Conservation (phyloP, 306 rosid species). For the Acacia crassicarpa region DNA sequence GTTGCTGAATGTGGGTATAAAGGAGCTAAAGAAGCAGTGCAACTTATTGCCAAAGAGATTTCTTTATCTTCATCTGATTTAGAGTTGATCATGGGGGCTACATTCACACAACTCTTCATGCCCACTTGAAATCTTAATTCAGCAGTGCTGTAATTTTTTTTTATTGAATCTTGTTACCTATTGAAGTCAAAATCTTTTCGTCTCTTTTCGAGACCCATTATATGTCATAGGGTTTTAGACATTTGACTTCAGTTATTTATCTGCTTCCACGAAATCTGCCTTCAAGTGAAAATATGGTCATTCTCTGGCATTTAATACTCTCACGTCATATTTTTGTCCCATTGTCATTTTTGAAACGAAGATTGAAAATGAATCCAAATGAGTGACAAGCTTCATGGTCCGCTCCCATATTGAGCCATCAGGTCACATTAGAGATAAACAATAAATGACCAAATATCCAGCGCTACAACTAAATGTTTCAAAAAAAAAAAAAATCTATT, state of each 20-base stretch:
- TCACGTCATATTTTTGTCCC: too few relatives aligned
- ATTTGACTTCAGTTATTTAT: neutral
- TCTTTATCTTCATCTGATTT: slow-evolving; percentile 58
- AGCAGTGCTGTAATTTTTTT: neutral
- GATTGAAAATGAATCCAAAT: neutral
- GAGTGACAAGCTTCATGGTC: neutral
- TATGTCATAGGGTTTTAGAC: neutral
- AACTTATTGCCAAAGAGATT: slow-evolving; percentile 45
- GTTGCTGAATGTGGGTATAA: slow-evolving; percentile 80
- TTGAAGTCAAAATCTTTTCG: neutral
- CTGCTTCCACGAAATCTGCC: neutral
- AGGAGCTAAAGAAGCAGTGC: slow-evolving; percentile 69
- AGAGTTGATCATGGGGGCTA: slow-evolving; percentile 83
- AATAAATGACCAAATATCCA: neutral
- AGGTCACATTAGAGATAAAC: neutral
- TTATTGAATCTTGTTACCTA: neutral
- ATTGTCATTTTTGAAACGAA: neutral
- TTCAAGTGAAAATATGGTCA: neutral
- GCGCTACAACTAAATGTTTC: too few relatives aligned
- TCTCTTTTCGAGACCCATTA: neutral
- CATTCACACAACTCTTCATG: slow-evolving; percentile 56
- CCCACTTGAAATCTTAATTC: slow-evolving; percentile 27
- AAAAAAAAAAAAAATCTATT: too few relatives aligned
- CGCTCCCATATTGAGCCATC: neutral
- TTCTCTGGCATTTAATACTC: neutral